Evolutionary conservation across 306 rosid genomes (phyloP).

Genomic region (Corylus americana): DNA sequence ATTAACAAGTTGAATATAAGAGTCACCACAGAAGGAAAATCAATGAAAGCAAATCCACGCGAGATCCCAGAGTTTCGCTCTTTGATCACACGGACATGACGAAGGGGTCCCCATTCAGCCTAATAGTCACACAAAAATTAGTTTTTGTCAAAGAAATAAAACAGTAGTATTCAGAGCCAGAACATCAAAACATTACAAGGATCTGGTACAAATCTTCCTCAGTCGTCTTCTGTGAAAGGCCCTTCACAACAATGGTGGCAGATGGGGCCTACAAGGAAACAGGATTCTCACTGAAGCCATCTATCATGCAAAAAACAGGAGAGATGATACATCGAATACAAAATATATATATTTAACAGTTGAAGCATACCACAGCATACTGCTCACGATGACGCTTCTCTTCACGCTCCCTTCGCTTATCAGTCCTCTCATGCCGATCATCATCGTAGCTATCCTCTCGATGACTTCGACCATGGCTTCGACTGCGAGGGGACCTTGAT

Average conservation of each 20-base stretch:
- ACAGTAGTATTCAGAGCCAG: constrained; percentile 27
- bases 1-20: constrained; percentile 22
- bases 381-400: constrained; percentile 74
- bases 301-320: neutral
- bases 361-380: constrained; percentile 67
- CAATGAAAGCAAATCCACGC: constrained; percentile 97
- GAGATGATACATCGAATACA: constrained; percentile 17
- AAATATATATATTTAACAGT: neutral
- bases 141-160: constrained; percentile 21
- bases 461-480: constrained; percentile 77
- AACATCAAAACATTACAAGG: constrained; percentile 62
- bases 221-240: constrained; percentile 89
- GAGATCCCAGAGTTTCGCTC: constrained; percentile 94
- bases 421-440: constrained; percentile 68
- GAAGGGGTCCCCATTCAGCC: constrained; percentile 99
- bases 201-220: constrained; percentile 97
- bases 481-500: constrained; percentile 89
- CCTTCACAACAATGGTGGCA: constrained; percentile 95
- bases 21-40: constrained; percentile 93
- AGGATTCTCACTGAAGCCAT: constrained; percentile 25
- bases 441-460: constrained; percentile 81
- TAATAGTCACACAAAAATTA: constrained; percentile 32
- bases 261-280: constrained; percentile 80
- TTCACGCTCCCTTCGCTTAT: constrained; percentile 78
- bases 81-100: constrained; percentile 95